These are phyloP conservation scores for Raphanus sativus DNA, from an alignment of 345 rosid genomes.

Conservation along the genomic window DNA sequence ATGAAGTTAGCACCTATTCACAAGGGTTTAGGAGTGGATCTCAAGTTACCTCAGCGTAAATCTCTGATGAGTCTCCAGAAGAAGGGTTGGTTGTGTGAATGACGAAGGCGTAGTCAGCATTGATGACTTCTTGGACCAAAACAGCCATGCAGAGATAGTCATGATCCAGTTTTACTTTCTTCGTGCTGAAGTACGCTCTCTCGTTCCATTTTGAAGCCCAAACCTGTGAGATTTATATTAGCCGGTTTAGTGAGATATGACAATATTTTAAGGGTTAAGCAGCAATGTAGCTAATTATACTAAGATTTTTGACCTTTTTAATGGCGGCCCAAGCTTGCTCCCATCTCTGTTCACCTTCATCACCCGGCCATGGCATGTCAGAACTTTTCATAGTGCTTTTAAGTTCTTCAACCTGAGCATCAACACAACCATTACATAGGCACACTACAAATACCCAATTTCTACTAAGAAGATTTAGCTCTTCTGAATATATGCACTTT, in stretches of 20 bases:
- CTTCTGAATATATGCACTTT: no score
- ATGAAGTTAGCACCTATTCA: constrained; percentile 7
- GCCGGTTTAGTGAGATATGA: constrained; percentile 25
- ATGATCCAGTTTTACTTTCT: constrained; percentile 83
- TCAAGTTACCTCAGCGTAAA: constrained; percentile 75
- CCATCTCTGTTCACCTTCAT: constrained; percentile 90
- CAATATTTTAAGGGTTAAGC: constrained; percentile 1
- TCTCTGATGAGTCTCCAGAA: constrained; percentile 86
- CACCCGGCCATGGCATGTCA: constrained; percentile 99
- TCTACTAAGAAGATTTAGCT: no score
- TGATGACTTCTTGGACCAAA: constrained; percentile 92
- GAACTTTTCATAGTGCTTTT: constrained; percentile 76
- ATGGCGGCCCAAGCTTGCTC: constrained; percentile 96
- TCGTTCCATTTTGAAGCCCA: constrained; percentile 99
- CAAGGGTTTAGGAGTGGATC: background rate
- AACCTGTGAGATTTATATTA: constrained; percentile 49
- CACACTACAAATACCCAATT: background rate
- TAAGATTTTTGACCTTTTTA: constrained; percentile 64
- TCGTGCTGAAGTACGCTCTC: constrained; percentile 97
- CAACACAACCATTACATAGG: constrained; percentile 23
- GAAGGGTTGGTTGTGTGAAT: constrained; percentile 98
- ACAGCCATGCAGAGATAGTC: constrained; percentile 98
- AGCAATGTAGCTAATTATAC: background rate
- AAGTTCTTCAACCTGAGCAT: constrained; percentile 79
- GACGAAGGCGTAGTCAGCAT: constrained; percentile 96